A percentile compares a stretch with the other conserved stretches of the same genome.
These are phyloP conservation scores for Nicotiana paniculata DNA, from an alignment of 257 asterid genomes.

Conservation along the genomic window DNA sequence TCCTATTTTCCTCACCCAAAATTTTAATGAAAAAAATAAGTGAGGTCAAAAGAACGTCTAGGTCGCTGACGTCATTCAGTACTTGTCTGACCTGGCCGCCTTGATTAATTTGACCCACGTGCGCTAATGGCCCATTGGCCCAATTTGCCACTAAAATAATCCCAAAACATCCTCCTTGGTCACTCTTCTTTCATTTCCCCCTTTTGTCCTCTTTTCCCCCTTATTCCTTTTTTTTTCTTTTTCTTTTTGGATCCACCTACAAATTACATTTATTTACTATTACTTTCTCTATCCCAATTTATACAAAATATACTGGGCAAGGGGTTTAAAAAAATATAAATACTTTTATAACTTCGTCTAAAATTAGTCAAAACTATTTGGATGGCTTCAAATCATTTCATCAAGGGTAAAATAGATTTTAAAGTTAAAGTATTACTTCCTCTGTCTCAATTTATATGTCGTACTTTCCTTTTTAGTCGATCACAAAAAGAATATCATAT, in stretches of 20 bases:
- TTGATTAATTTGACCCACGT: conserved; percentile 52
- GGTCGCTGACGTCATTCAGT: conserved; percentile 25
- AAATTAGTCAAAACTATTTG: too few relatives aligned
- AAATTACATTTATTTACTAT: background rate
- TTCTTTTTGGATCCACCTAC: background rate
- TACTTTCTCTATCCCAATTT: background rate
- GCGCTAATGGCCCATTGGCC: conserved; percentile 15
- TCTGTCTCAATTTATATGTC: too few relatives aligned
- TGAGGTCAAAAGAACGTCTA: conserved; percentile 2
- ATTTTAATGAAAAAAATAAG: background rate
- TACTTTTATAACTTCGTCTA: too few relatives aligned
- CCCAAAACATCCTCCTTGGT: conserved; percentile 21
- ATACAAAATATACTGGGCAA: too few relatives aligned
- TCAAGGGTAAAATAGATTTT: too few relatives aligned
- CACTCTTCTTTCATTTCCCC: background rate
- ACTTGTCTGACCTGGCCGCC: conserved; percentile 36
- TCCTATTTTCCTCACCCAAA: background rate
- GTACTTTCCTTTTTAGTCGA: too few relatives aligned
- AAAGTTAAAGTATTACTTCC: too few relatives aligned
- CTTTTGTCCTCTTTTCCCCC: conserved; percentile 5
- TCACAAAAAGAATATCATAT: too few relatives aligned
- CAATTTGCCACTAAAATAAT: background rate
- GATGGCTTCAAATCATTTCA: too few relatives aligned
- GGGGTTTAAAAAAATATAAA: too few relatives aligned
- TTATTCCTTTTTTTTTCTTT: background rate